Conservation (phyloP, 2,329 filamentous ascomycete species). For the Eurotiales sp. region DNA sequence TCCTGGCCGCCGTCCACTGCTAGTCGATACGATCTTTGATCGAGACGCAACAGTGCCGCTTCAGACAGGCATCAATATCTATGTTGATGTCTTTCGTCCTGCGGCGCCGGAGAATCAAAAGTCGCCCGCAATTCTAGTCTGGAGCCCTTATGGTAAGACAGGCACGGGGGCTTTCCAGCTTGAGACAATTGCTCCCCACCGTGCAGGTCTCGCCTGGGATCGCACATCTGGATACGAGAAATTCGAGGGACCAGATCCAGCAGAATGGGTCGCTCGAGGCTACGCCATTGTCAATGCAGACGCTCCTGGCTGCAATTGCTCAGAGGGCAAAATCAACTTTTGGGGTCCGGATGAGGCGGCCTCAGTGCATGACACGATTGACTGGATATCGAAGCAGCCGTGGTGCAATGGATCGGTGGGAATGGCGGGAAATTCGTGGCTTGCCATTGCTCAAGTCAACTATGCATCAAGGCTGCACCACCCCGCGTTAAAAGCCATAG, state of each 20-base stretch:
- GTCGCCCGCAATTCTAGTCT: too few species aligned
- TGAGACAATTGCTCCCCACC: too few species aligned
- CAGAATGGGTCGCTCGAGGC: neutral
- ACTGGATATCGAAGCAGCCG: neutral
- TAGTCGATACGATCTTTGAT: too few species aligned
- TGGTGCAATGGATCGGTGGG: neutral
- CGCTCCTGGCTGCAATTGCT: neutral
- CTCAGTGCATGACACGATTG: neutral
- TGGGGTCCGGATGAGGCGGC: neutral
- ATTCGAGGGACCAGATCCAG: neutral
- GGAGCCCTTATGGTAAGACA: too few species aligned
- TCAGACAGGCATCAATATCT: too few species aligned
- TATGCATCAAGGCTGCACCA: neutral
- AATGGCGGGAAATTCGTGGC: neutral
- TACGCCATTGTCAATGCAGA: neutral
- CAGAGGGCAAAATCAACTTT: neutral
- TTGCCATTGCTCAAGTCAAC: neutral
- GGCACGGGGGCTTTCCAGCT: too few species aligned
- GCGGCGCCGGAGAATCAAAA: too few species aligned
- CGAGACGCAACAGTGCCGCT: too few species aligned
- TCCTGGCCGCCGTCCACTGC: too few species aligned
- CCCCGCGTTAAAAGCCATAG: neutral
- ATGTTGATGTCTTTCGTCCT: too few species aligned
- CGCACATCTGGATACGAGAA: too few species aligned
- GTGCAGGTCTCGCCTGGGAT: too few species aligned